A percentile compares a stretch with the other conserved stretches of the same genome.
Conservation (phyloP, 2,329 filamentous ascomycete species). For the Xylariaceae sp. region DNA sequence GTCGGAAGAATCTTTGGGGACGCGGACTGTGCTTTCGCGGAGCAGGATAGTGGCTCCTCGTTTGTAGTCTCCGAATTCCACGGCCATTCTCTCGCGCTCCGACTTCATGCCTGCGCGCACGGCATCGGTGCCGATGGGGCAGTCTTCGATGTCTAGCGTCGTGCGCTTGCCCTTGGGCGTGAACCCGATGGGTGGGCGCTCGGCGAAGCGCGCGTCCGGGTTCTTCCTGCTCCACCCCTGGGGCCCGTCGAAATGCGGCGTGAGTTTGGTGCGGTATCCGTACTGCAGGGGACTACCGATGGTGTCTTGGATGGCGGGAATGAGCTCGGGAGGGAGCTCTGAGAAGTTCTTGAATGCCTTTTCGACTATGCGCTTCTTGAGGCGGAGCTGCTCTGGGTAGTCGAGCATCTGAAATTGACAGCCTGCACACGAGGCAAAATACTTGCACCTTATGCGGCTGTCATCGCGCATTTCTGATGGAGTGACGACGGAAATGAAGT, state of each 20-base stretch:
- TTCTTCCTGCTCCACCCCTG: constrained; percentile 54
- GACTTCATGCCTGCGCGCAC: constrained; percentile 75
- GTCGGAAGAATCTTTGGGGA: constrained; percentile 45
- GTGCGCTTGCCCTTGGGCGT: constrained; percentile 77
- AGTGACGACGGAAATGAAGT: constrained; percentile 74
- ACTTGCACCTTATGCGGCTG: constrained; percentile 72
- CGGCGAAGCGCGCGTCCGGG: constrained; percentile 50
- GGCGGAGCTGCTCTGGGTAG: constrained; percentile 78
- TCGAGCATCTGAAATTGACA: constrained; percentile 98
- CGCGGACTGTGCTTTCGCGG: constrained; percentile 76
- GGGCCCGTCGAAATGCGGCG: constrained; percentile 89
- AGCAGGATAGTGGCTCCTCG: constrained; percentile 85
- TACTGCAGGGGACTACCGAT: constrained; percentile 89
- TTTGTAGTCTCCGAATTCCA: constrained; percentile 68
- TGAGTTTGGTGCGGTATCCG: constrained; percentile 93
- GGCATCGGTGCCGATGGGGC: constrained; percentile 87
- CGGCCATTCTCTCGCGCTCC: constrained; percentile 73
- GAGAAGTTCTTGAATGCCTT: constrained; percentile 93
- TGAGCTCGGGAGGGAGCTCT: constrained; percentile 67
- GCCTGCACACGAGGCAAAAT: constrained; percentile 84
- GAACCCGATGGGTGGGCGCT: constrained; percentile 82
- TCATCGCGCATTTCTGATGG: constrained; percentile 77
- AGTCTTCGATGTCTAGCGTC: constrained; percentile 95
- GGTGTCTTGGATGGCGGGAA: constrained; percentile 78
- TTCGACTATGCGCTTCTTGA: constrained; percentile 84